Evolutionary conservation across 1,139 yeast species (phyloP).

Genomic region (Scheffersomyces illinoinensis): DNA sequence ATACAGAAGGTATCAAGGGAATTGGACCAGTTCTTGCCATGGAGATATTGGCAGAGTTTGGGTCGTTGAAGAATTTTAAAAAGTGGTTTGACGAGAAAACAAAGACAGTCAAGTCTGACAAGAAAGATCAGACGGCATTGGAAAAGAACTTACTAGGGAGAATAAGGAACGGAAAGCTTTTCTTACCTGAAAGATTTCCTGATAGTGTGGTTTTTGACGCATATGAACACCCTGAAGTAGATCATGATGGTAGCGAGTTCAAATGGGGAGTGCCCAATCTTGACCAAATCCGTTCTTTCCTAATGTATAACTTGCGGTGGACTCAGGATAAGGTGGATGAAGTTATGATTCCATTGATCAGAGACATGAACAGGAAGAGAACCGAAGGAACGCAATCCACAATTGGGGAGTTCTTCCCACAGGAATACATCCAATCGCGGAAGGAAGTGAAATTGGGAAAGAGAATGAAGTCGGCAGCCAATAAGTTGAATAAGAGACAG

Average conservation of each 20-base stretch:
- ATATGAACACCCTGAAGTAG: conserved; percentile 79
- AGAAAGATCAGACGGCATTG: conserved; percentile 26
- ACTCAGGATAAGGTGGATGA: conserved; percentile 73
- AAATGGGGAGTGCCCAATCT: conserved; percentile 91
- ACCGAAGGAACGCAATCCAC: conserved; percentile 58
- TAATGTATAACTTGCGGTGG: conserved; percentile 84
- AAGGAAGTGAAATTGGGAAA: conserved; percentile 56
- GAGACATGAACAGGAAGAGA: conserved; percentile 67
- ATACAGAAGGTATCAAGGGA: conserved; percentile 88
- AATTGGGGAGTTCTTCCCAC: conserved; percentile 60
- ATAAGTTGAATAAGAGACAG: conserved; percentile 39
- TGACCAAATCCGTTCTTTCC: conserved; percentile 70
- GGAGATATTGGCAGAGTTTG: conserved; percentile 91
- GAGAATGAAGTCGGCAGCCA: conserved; percentile 59
- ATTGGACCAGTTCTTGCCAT: conserved; percentile 91
- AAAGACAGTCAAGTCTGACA: conserved; percentile 12
- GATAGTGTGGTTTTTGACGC: conserved; percentile 70
- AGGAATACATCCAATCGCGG: conserved; percentile 42
- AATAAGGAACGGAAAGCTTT: conserved; percentile 60
- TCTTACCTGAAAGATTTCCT: conserved; percentile 68
- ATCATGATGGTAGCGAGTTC: conserved; percentile 72
- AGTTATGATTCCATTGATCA: conserved; percentile 82
- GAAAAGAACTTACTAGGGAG: conserved; percentile 54
- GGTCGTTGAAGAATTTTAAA: conserved; percentile 35
- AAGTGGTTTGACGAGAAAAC: conserved; percentile 41